Evolutionary conservation across 2,329 filamentous ascomycete genomes (phyloP).

Genomic region (Scytalidium sp.): DNA sequence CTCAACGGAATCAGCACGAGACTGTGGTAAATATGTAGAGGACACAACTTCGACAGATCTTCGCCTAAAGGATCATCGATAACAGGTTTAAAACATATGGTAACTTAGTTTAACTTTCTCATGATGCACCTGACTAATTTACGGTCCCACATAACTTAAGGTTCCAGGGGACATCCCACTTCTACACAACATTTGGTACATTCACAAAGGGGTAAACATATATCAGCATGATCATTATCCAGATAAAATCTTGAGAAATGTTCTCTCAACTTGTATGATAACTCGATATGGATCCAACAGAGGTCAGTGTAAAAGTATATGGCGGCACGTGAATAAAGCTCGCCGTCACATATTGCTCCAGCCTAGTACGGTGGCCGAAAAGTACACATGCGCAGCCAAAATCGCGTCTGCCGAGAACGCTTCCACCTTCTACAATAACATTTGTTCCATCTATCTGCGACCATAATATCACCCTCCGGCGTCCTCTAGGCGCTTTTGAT

Average conservation of each 20-base stretch:
- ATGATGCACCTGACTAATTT: neutral
- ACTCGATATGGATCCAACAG: too few relatives aligned
- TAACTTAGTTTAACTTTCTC: neutral
- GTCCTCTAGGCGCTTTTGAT: neutral
- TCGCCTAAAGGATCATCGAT: neutral
- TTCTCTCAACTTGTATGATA: too few relatives aligned
- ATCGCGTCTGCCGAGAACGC: neutral
- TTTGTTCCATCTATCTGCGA: neutral
- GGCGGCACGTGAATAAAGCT: neutral
- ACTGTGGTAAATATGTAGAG: too few relatives aligned
- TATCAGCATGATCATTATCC: neutral
- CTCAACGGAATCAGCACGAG: too few relatives aligned
- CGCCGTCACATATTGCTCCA: too few relatives aligned
- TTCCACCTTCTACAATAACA: neutral
- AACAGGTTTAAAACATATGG: neutral
- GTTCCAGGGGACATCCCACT: too few relatives aligned
- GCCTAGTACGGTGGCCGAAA: neutral
- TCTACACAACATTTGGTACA: slow-evolving; percentile 9
- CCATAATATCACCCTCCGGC: neutral
- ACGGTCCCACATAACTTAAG: too few relatives aligned
- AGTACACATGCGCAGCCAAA: neutral
- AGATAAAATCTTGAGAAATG: neutral
- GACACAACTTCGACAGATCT: too few relatives aligned
- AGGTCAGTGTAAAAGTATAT: too few relatives aligned
- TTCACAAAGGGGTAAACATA: neutral